These are phyloP conservation scores for Barbatosphaeria neglecta DNA, from an alignment of 495 filamentous ascomycete species.

Conservation along the genomic window DNA sequence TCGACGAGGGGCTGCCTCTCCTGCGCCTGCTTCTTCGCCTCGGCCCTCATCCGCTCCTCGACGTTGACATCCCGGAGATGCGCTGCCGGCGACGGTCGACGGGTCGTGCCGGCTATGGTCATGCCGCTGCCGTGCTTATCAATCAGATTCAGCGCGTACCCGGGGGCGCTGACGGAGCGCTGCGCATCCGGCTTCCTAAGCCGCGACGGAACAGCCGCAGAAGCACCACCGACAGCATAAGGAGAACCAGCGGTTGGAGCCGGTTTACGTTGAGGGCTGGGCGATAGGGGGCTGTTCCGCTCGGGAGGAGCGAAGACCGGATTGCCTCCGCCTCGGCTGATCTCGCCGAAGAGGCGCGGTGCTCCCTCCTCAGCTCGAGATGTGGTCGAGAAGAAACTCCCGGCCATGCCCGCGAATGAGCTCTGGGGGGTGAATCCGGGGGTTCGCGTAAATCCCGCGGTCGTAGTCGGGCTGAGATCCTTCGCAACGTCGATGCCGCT, in stretches of 20 bases:
- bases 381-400: slow-evolving; percentile 30
- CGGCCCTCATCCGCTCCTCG: slow-evolving; percentile 26
- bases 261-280: slow-evolving; percentile 69
- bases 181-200: slow-evolving; percentile 35
- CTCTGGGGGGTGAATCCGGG: slow-evolving; percentile 52
- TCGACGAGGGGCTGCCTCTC: slow-evolving; percentile 37
- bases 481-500: slow-evolving; percentile 55
- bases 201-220: slow-evolving; percentile 19
- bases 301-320: slow-evolving; percentile 48
- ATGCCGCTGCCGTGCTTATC: too few species aligned
- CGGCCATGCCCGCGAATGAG: slow-evolving; percentile 47
- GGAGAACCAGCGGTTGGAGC: too few species aligned
- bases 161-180: slow-evolving; percentile 48
- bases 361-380: slow-evolving; percentile 29
- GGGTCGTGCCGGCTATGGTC: too few species aligned
- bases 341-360: slow-evolving; percentile 54
- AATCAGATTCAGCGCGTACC: too few species aligned
- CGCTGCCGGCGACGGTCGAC: slow-evolving; percentile 3
- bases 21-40: slow-evolving; percentile 34
- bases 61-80: slow-evolving; percentile 24
- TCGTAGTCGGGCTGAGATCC: slow-evolving; percentile 48
- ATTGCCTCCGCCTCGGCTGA: slow-evolving; percentile 35
- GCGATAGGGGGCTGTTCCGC: slow-evolving; percentile 58
- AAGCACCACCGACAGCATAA: slow-evolving; percentile 30
- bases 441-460: slow-evolving; percentile 34